Evolutionary conservation across 805 yeast species (phyloP), one percentile per base, ranked within the genome.

Genomic region (Candida insectalens): DNA sequence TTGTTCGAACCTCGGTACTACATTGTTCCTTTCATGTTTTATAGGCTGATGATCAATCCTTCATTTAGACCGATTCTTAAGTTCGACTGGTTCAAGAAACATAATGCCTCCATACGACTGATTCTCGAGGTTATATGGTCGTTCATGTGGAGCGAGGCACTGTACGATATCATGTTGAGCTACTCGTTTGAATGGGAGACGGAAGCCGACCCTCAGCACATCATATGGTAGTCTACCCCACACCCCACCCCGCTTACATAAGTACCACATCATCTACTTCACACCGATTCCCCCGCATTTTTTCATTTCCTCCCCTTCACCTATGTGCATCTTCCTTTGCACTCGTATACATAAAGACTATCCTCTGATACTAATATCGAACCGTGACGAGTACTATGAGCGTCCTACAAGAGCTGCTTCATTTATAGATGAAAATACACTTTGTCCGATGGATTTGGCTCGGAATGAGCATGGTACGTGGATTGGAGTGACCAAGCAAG

Each of bases 211-310:
- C 57, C 54, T 6, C 95, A 87, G 55, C 69, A 96, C 46, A 83
- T 92, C 39, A 87, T 89, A 46, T 92, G 97, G 98, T 92, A 52
- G 12, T n/a, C n/a, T n/a, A n/a, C n/a, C n/a, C n/a, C n/a, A n/a
- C n/a, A n/a, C n/a, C n/a, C n/a, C n/a, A n/a, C n/a, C n/a, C n/a
- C n/a, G n/a, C n/a, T n/a, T n/a, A n/a, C n/a, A n/a, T n/a, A n/a
- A n/a, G n/a, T n/a, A n/a, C n/a, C n/a, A n/a, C n/a, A n/a, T n/a
- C n/a, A n/a, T n/a, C n/a, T n/a, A n/a, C n/a, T n/a, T n/a, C n/a
- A n/a, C n/a, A n/a, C n/a, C n/a, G n/a, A n/a, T n/a, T n/a, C 16
- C 27, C 18, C 19, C 19, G 19, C 30, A 14, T 16, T 14, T 14
- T 14, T 27, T 17, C n/a, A 27, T 16, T n/a, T 13, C 30, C 21